Percentiles rank a stretch among this genome's conserved stretches.
Conservation (phyloP, 352 stramenopile species). For the Globisporangium paroecandrum region DNA sequence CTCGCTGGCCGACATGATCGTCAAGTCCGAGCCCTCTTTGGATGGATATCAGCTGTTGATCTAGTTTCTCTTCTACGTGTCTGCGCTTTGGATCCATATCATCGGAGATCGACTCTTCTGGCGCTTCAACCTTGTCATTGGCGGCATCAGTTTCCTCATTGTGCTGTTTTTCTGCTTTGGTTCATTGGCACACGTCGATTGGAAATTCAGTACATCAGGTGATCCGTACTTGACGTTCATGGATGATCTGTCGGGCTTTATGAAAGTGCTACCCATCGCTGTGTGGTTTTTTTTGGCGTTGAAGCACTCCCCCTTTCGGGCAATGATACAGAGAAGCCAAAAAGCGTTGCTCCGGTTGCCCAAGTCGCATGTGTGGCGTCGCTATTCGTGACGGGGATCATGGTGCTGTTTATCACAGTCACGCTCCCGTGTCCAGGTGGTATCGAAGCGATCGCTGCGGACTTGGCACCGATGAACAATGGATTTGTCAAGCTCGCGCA, state of each 20-base stretch:
- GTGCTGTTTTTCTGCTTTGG: constrained; percentile 39
- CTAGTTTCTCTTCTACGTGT: constrained; percentile 31
- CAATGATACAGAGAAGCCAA: constrained; percentile 19
- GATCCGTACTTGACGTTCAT: constrained; percentile 12
- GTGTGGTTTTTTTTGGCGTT: constrained; percentile 48
- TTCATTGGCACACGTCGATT: constrained; percentile 28
- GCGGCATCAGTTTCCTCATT: constrained; percentile 27
- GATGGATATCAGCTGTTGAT: constrained; percentile 24
- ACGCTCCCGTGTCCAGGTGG: constrained; percentile 24
- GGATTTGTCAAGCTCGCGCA: constrained; percentile 30
- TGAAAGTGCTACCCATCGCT: constrained; percentile 30
- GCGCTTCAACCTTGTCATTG: constrained; percentile 36
- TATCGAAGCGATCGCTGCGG: constrained; percentile 18
- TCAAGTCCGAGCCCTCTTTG: constrained; percentile 15
- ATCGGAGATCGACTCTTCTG: constrained; percentile 35
- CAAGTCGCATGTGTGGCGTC: constrained; percentile 41
- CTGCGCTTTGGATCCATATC: constrained; percentile 31
- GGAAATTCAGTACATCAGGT: constrained; percentile 7
- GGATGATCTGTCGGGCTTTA: constrained; percentile 27
- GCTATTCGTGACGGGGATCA: constrained; percentile 35
- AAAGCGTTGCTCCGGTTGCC: constrained; percentile 32
- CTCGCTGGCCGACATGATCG: constrained; percentile 31
- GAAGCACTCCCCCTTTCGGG: constrained; percentile 31
- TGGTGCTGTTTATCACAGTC: constrained; percentile 33
- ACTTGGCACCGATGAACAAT: constrained; percentile 32